Conservation (phyloP, 306 rosid genomes). For the Rubus parviflorus region DNA sequence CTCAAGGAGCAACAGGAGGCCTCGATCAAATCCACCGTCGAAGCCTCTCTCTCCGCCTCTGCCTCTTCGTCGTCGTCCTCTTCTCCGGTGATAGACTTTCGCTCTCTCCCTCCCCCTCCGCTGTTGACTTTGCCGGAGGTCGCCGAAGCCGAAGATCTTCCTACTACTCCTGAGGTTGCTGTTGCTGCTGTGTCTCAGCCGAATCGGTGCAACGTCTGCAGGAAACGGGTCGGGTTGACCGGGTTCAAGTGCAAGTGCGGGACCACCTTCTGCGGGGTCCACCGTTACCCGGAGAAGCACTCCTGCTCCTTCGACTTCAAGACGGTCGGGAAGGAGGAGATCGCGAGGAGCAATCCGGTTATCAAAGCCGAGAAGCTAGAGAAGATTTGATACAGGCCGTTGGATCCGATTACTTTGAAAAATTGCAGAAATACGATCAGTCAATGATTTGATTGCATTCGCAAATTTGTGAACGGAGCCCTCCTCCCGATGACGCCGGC, state of each 20-base stretch:
- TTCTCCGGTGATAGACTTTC: constrained; percentile 13
- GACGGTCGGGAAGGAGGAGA: constrained; percentile 76
- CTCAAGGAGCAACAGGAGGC: constrained; percentile 67
- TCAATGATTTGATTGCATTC: background rate
- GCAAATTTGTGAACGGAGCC: constrained; percentile 3
- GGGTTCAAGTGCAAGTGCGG: constrained; percentile 88
- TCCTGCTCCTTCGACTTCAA: constrained; percentile 79
- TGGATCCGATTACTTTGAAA: background rate
- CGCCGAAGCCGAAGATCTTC: constrained; percentile 23
- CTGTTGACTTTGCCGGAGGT: constrained; percentile 25
- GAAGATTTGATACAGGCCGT: constrained; percentile 51
- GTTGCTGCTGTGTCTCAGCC: constrained; percentile 24
- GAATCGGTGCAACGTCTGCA: constrained; percentile 65
- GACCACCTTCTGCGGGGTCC: constrained; percentile 75
- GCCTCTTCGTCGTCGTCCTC: background rate
- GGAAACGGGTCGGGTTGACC: constrained; percentile 81
- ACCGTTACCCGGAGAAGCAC: constrained; percentile 91
- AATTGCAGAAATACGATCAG: background rate
- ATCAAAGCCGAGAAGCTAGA: constrained; percentile 71
- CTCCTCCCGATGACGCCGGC: constrained; percentile 1
- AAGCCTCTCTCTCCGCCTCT: constrained; percentile 54
- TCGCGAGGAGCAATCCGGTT: constrained; percentile 77
- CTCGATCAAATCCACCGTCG: constrained; percentile 73
- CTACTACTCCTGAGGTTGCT: background rate
- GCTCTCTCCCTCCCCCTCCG: constrained; percentile 28